Percentiles rank a stretch among this genome's conserved stretches.
Evolutionary conservation across 2,329 filamentous ascomycete genomes (phyloP).

Genomic region (Beauveria bassiana): DNA sequence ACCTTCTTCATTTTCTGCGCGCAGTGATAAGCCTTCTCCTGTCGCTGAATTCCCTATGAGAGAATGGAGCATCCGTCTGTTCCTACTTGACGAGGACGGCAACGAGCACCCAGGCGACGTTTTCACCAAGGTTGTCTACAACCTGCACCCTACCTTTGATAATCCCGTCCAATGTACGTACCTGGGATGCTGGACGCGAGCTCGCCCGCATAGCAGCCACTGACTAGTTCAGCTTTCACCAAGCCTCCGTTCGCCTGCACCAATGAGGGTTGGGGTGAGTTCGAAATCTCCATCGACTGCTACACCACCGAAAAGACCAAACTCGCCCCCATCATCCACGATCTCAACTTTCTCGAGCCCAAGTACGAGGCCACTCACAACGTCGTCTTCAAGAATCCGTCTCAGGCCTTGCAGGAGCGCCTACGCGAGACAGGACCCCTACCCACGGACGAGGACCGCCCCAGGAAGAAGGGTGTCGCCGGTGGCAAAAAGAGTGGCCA

Average conservation of each 20-base stretch:
- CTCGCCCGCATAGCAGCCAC: neutral
- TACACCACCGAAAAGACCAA: conserved; percentile 83
- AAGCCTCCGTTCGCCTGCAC: conserved; percentile 80
- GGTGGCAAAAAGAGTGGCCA: conserved; percentile 72
- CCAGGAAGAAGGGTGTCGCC: conserved; percentile 46
- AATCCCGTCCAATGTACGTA: conserved; percentile 74
- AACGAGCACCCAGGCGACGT: conserved; percentile 74
- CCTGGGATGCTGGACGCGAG: neutral
- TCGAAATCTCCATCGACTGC: conserved; percentile 84
- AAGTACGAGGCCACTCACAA: conserved; percentile 77
- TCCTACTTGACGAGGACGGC: conserved; percentile 75
- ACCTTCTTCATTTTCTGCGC: neutral
- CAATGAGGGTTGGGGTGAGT: conserved; percentile 98
- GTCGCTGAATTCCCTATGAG: conserved; percentile 88
- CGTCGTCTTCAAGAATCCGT: conserved; percentile 88
- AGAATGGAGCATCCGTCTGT: conserved; percentile 82
- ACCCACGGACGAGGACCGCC: conserved; percentile 61
- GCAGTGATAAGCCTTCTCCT: conserved; percentile 69
- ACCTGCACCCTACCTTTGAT: conserved; percentile 88
- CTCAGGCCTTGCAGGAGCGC: conserved; percentile 69
- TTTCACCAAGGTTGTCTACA: conserved; percentile 90
- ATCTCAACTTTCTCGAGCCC: conserved; percentile 80
- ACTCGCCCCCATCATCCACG: conserved; percentile 65
- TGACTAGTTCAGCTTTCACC: conserved; percentile 51
- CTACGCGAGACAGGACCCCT: conserved; percentile 80